Conservation (phyloP, 2,329 filamentous ascomycete genomes). For the Coniochaeta ligniaria region DNA sequence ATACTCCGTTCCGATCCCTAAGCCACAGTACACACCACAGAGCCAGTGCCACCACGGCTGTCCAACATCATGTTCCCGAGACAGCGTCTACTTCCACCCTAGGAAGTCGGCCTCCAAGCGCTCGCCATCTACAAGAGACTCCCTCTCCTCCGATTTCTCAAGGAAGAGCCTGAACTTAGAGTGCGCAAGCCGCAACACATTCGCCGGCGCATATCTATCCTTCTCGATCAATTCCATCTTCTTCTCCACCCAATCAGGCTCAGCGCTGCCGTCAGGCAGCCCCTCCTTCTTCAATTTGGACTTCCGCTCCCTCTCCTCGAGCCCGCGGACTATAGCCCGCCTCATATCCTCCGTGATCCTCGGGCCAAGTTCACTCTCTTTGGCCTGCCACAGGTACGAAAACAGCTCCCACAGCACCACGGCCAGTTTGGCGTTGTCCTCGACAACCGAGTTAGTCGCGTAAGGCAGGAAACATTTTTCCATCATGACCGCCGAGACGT, state of each 20-base stretch:
- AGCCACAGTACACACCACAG: neutral
- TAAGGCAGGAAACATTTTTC: constrained; percentile 57
- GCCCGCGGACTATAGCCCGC: constrained; percentile 35
- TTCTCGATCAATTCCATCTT: neutral
- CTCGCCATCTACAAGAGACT: neutral
- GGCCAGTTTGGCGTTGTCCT: constrained; percentile 68
- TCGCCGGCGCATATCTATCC: neutral
- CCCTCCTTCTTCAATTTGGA: constrained; percentile 29
- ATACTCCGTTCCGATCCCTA: neutral
- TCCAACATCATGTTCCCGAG: neutral
- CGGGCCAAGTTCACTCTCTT: constrained; percentile 21
- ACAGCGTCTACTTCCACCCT: neutral
- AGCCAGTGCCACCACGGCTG: neutral
- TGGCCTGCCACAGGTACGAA: constrained; percentile 36
- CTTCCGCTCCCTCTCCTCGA: constrained; percentile 41
- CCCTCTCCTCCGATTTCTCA: neutral
- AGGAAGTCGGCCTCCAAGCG: neutral
- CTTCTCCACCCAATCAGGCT: neutral
- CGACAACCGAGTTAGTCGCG: constrained; percentile 51
- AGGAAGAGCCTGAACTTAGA: neutral
- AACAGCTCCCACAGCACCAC: constrained; percentile 61
- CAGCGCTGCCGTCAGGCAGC: constrained; percentile 8
- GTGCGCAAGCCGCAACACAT: neutral
- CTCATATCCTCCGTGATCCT: constrained; percentile 26
- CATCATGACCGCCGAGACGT: constrained; percentile 37